Base-by-base conservation (phyloP, 345 rosid genomes). In the Ricinus communis region DNA sequence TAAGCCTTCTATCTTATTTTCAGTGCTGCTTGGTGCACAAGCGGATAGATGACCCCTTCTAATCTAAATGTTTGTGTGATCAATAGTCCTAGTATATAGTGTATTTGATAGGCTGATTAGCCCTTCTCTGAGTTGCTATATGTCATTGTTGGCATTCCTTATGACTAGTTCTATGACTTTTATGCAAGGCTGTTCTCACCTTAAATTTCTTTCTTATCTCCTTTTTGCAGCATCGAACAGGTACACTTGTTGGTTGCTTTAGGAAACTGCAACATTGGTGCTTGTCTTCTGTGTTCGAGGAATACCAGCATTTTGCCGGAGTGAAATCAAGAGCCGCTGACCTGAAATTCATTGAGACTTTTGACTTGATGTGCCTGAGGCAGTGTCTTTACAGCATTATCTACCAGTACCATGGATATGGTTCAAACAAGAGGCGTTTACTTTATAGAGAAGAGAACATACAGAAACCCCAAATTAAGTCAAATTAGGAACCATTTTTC, bases 231-330 rank as follows among this genome's bases (percentile, higher is more conserved):
- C 97, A 90, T 69, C 86, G 96, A 51, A 93, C 98, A 0, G 96
- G 98, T 68, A 83, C 90, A 77, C 87, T 93, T 11, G 96, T 93
- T 50, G 97, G 92, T 28, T 90, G 96, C 85, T 78, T 90, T 79
- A 86, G 97, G 76, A 92, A 92, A 78, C 72, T 88, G 25, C 96
- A 92, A 66, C 76, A 85, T 27, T 92, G 97, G 97, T 88, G 93
- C 47, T 72, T 90, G 77, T 76, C 90, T 28, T 86, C 96, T 0
- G 88, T 86, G 55, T 81, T 84, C 4, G 95, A 93, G 71, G 98
- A 93, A 65, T 93, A 93, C 80, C 80, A 70, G 51, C 87, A 50
- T 47, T 90, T 85, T 22, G 94, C 96, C 0, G 93, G 96, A 13
- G 13, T 56, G 71, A 93, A 90, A 60, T 84, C 87, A 67, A 82